These are phyloP conservation scores for Syncephalastrum monosporum DNA, from an alignment of 371 early-diverging fungal species.

Conservation along the genomic window DNA sequence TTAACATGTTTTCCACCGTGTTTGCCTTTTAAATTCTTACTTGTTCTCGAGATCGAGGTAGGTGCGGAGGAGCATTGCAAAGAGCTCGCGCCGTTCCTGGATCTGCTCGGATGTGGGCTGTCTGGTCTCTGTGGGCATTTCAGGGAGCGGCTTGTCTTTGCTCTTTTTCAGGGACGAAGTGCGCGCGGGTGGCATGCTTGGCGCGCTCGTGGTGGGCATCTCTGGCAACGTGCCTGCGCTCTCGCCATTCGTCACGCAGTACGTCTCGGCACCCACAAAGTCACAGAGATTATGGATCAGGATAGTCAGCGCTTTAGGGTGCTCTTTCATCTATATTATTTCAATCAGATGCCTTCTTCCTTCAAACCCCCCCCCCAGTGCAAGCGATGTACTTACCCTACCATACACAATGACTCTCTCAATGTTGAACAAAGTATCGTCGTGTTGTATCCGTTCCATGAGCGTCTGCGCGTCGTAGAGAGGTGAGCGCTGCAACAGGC, in stretches of 20 bases:
- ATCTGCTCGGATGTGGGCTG: slow-evolving; percentile 5
- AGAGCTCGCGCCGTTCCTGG: slow-evolving; percentile 31
- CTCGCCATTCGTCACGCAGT: slow-evolving; percentile 57
- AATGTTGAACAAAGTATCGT: slow-evolving; percentile 13
- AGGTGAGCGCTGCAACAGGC: slow-evolving; percentile 34
- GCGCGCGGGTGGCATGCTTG: slow-evolving; percentile 15
- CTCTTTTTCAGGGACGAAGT: slow-evolving; percentile 21
- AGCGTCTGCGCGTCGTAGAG: slow-evolving; percentile 28
- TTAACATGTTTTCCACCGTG: too few relatives aligned
- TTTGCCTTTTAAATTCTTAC: slow-evolving; percentile 9
- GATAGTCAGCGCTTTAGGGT: slow-evolving; percentile 52
- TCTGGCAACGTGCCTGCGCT: slow-evolving; percentile 32
- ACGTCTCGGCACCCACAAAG: slow-evolving; percentile 66
- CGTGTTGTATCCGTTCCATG: slow-evolving; percentile 6
- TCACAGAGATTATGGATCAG: slow-evolving; percentile 58
- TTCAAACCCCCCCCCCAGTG: too few relatives aligned
- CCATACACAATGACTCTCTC: slow-evolving; percentile 55
- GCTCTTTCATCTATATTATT: slow-evolving; percentile 42
- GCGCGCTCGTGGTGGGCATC: slow-evolving; percentile 5
- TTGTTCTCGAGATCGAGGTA: slow-evolving; percentile 38
- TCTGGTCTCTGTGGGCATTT: slow-evolving; percentile 9
- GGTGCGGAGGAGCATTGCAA: slow-evolving; percentile 38
- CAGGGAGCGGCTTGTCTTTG: slow-evolving; percentile 6
- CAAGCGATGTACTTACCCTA: slow-evolving; percentile 28
- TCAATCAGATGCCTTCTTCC: neutral